Evolutionary conservation across 306 rosid genomes (phyloP).

Genomic region (Vicia villosa): DNA sequence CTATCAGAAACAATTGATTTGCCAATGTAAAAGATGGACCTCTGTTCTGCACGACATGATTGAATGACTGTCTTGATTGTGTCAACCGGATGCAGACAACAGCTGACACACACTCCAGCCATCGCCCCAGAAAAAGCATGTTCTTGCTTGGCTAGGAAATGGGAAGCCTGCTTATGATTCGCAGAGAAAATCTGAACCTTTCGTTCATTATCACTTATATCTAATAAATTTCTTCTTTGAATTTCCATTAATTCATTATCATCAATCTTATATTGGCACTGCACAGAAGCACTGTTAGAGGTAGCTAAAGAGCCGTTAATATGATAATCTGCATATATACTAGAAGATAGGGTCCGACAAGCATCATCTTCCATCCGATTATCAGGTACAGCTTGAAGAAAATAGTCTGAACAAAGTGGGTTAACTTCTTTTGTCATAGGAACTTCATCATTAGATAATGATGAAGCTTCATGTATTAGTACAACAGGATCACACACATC

Average conservation of each 20-base stretch:
- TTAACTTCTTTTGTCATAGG: slow-evolving; percentile 39
- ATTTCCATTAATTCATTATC: slow-evolving; percentile 47
- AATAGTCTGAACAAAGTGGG: slow-evolving; percentile 58
- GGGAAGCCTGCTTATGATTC: slow-evolving; percentile 44
- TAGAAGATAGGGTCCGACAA: slow-evolving; percentile 41
- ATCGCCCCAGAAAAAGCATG: slow-evolving; percentile 98
- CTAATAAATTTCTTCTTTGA: slow-evolving; percentile 39
- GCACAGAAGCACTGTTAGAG: slow-evolving; percentile 36
- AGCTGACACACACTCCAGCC: slow-evolving; percentile 90
- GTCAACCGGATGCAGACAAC: slow-evolving; percentile 93
- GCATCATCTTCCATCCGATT: slow-evolving; percentile 34
- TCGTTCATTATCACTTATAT: slow-evolving; percentile 41
- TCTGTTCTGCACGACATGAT: slow-evolving; percentile 69
- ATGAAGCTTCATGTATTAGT: slow-evolving; percentile 24
- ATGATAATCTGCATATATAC: slow-evolving; percentile 49
- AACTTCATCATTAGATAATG: slow-evolving; percentile 34
- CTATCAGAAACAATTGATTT: slow-evolving; percentile 85
- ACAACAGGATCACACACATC: slow-evolving; percentile 36
- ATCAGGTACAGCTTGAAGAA: slow-evolving; percentile 43
- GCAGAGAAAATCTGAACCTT: slow-evolving; percentile 41
- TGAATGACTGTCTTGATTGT: slow-evolving; percentile 90
- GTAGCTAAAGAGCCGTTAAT: slow-evolving; percentile 42
- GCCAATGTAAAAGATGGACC: slow-evolving; percentile 73
- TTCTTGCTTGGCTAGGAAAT: slow-evolving; percentile 63
- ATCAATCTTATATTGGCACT: slow-evolving; percentile 39